Conservation (phyloP, 1,139 yeast genomes). For the Geotrichum siamense region DNA sequence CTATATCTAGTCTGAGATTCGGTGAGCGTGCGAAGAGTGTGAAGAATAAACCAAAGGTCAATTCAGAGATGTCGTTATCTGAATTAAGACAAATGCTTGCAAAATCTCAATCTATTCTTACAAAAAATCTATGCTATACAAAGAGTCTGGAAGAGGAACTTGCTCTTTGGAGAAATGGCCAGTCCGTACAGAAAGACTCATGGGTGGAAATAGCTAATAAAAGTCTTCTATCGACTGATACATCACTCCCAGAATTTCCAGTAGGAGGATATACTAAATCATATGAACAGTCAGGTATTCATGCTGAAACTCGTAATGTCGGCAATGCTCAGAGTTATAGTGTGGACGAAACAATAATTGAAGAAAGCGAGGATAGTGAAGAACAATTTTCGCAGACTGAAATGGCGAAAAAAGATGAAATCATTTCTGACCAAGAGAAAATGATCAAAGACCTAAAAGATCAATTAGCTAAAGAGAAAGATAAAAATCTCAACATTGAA, state of each 20-base stretch:
- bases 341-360: constrained; percentile 29
- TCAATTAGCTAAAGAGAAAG: constrained; percentile 7
- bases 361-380: constrained; percentile 35
- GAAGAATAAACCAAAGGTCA: constrained; percentile 59
- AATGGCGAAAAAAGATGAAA: constrained; percentile 30
- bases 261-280: not conserved
- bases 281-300: not conserved
- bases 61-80: constrained; percentile 56
- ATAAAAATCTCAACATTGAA: not conserved
- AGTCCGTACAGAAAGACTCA: constrained; percentile 34
- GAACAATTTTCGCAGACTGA: too few relatives aligned
- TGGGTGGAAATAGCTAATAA: constrained; percentile 30
- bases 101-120: constrained; percentile 45
- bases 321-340: constrained; percentile 5
- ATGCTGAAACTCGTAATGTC: not conserved
- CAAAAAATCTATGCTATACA: constrained; percentile 41
- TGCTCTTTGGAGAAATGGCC: constrained; percentile 43
- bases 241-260: constrained; percentile 6
- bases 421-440: constrained; percentile 27
- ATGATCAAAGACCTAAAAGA: constrained; percentile 11
- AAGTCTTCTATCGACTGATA: not conserved
- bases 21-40: constrained; percentile 74
- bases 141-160: constrained; percentile 48
- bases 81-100: constrained; percentile 47
- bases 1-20: constrained; percentile 69